Evolutionary conservation across 495 filamentous ascomycete species (phyloP), one percentile per base, ranked within the genome.

Genomic region (Penicillium cinerascens): DNA sequence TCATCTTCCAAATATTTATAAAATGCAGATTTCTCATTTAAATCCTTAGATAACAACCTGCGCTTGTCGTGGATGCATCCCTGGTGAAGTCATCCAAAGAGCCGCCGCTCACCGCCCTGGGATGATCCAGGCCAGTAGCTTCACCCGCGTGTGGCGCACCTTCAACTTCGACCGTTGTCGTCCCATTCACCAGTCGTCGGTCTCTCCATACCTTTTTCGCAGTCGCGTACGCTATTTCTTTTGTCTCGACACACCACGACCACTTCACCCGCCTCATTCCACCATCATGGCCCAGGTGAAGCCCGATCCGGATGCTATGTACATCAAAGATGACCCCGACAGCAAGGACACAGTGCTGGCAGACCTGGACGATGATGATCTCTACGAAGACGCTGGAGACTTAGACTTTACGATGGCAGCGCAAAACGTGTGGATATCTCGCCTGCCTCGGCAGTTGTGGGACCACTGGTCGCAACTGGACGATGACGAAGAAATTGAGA

Each of bases 341-440:
- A 76, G 70, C 47, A 72, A 74, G 46, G 80, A 76, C 52, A 52
- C 65, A 8, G 77, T 85, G 27, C 82, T 87, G 25, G 76, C 74
- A 21, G 77, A 75, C 42, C 71, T 87, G 36, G 81, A 83, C 25
- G 86, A 91, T 42, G 85, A 91, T 21, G 88, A 90, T 58, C 74
- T 88, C 51, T 89, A 89, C 54, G 91, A 97, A 68, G 91, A 97
- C 67, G 87, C 88, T 4, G 88, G 89, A 44, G 91, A 97, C 56
- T 75, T 96, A 26, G 84, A 88, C 37, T 92, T 96, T 52, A 78
- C 79, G 44, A 74, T 80, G 41, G 72, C 78, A 8, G 70, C 68
- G 16, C 73, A 78, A 44, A 74, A 73, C 48, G 72, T 90, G 40
- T 95, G 86, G 75, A 75, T 97, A 21, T 83, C 87, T 18, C 83